Conservation (phyloP, 106 monocot genomes). For the Chionographis japonica region DNA sequence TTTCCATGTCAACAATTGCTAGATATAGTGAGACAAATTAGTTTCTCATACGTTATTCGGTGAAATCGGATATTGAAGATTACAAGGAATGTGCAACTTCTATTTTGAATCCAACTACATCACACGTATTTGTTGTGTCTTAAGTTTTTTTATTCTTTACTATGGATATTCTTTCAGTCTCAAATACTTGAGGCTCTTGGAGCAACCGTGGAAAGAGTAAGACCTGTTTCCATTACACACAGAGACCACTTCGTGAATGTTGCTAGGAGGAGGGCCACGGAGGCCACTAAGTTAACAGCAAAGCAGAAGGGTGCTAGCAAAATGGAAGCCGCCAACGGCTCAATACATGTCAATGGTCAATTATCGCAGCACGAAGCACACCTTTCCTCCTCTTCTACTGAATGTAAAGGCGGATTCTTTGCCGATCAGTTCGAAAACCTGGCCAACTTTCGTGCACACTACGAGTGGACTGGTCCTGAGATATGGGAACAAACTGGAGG, state of each 20-base stretch:
- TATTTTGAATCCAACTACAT: too few relatives aligned
- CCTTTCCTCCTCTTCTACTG: constrained; percentile 1
- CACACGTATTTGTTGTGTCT: background rate
- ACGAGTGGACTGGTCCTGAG: constrained; percentile 89
- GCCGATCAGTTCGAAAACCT: constrained; percentile 99
- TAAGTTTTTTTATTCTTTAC: background rate
- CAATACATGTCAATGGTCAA: constrained; percentile 18
- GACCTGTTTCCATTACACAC: constrained; percentile 96
- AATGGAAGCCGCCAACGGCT: constrained; percentile 15
- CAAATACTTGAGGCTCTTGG: constrained; percentile 98
- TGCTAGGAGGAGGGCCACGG: constrained; percentile 83
- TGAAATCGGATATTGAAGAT: too few relatives aligned
- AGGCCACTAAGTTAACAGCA: constrained; percentile 47
- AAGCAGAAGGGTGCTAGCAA: constrained; percentile 16
- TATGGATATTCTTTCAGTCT: constrained; percentile 35
- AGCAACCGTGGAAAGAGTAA: constrained; percentile 91
- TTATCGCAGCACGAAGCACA: constrained; percentile 2
- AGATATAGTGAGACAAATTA: too few relatives aligned
- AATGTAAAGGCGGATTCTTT: constrained; percentile 78
- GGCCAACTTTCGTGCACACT: constrained; percentile 91
- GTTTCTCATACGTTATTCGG: too few relatives aligned
- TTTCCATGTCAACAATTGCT: too few relatives aligned
- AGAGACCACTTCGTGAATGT: constrained; percentile 94
- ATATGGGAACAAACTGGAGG: constrained; percentile 95
- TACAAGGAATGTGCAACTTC: too few relatives aligned